Evolutionary conservation across 2,329 filamentous ascomycete species (phyloP).

Genomic region (Ophiobolus disseminans): DNA sequence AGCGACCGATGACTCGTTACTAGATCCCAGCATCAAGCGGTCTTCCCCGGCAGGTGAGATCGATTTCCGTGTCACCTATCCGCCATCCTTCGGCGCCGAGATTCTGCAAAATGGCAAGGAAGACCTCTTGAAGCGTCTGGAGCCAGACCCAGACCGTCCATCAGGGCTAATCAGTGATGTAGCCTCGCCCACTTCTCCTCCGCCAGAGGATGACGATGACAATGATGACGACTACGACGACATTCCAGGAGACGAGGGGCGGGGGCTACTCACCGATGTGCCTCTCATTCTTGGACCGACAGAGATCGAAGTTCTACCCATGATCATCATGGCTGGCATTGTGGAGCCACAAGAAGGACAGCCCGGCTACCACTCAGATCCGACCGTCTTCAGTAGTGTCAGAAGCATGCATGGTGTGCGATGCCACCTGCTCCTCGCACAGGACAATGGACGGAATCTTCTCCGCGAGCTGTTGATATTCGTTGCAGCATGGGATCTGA

Average conservation of each 20-base stretch:
- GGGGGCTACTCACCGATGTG: conserved; percentile 88
- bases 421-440: conserved; percentile 86
- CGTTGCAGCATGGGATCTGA: conserved; percentile 95
- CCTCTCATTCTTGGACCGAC: conserved; percentile 92
- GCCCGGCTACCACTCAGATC: conserved; percentile 60
- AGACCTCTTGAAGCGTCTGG: conserved; percentile 59
- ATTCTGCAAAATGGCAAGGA: conserved; percentile 60
- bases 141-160: conserved; percentile 53
- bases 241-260: conserved; percentile 72
- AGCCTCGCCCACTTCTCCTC: conserved; percentile 50
- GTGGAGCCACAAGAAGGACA: conserved; percentile 77
- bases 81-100: conserved; percentile 56
- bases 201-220: conserved; percentile 67
- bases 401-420: conserved; percentile 88
- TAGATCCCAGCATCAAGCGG: conserved; percentile 46
- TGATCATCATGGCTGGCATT: conserved; percentile 97
- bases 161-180: conserved; percentile 48
- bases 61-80: conserved; percentile 59
- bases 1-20: conserved; percentile 37
- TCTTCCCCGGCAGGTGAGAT: conserved; percentile 51
- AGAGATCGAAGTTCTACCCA: conserved; percentile 93
- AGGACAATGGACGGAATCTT: conserved; percentile 89
- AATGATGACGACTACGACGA: conserved; percentile 78
- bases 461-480: conserved; percentile 92
- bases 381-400: conserved; percentile 62